phyloP scores from a whole-genome alignment of 495 filamentous ascomycete species.

The Platismatia glauca region DNA sequence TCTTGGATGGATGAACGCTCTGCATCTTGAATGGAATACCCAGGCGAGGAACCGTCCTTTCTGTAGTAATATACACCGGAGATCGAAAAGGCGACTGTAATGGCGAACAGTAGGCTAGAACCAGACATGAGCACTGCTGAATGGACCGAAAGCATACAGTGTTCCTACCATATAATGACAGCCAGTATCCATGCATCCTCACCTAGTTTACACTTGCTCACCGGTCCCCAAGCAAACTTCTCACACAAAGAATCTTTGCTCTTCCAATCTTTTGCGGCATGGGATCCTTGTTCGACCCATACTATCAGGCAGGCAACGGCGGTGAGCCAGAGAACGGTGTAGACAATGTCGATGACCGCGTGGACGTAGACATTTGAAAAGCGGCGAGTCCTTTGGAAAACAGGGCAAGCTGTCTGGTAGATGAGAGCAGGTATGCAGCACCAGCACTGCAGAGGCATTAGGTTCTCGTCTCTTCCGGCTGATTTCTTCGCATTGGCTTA shows the following conservation, averaged over 20 bases:
- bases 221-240: conserved; percentile 46
- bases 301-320: conserved; percentile 70
- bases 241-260: conserved; percentile 33
- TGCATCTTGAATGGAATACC: conserved; percentile 47
- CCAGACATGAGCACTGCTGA: not conserved
- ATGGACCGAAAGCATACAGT: conserved; percentile 3
- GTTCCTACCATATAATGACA: conserved; percentile 68
- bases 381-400: conserved; percentile 70
- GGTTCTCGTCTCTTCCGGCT: not conserved
- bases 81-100: conserved; percentile 64
- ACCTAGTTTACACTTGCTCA: conserved; percentile 58
- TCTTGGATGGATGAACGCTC: conserved; percentile 42
- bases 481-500: conserved; percentile 35
- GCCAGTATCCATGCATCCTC: conserved; percentile 70
- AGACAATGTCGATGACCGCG: conserved; percentile 62
- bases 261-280: conserved; percentile 24
- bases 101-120: conserved; percentile 60
- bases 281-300: conserved; percentile 48
- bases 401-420: conserved; percentile 73
- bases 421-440: conserved; percentile 72
- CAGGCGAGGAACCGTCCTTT: conserved; percentile 66
- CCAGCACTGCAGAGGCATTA: conserved; percentile 56
- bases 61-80: conserved; percentile 73
- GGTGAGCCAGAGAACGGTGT: conserved; percentile 72
- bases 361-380: conserved; percentile 79